Percentiles rank a stretch among this genome's conserved stretches.
Conservation (phyloP, 257 asterid species). For the Cordia subcordata region DNA sequence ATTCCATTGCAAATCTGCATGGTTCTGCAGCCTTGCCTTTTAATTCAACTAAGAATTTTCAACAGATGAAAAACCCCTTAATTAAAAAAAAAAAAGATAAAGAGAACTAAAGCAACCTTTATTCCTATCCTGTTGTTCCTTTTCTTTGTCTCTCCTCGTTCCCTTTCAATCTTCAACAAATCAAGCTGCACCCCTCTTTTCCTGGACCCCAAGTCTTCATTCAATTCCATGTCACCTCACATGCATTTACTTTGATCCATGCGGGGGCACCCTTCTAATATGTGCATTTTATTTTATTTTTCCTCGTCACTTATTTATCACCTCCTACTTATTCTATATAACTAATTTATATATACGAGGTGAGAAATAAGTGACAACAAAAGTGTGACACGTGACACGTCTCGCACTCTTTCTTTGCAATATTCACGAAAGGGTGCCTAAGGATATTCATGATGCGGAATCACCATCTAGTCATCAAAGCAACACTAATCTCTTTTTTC, state of each 20-base stretch:
- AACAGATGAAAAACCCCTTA: constrained; percentile 14
- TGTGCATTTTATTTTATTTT: background rate
- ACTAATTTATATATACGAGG: too few species aligned
- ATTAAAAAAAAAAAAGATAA: constrained; percentile 21
- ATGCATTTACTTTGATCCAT: constrained; percentile 16
- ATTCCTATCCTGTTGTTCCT: constrained; percentile 24
- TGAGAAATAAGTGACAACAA: too few species aligned
- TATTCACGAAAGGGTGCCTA: constrained; percentile 10
- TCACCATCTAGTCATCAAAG: constrained; percentile 43
- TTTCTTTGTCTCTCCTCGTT: constrained; percentile 22
- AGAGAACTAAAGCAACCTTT: constrained; percentile 20
- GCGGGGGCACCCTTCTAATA: constrained; percentile 1
- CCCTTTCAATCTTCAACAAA: constrained; percentile 16
- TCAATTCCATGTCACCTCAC: constrained; percentile 25
- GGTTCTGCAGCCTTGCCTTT: constrained; percentile 16
- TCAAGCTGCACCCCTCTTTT: constrained; percentile 10
- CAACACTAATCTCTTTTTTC: constrained; percentile 4
- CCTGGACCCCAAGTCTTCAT: constrained; percentile 20
- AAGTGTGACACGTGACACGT: background rate
- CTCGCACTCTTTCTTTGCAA: background rate
- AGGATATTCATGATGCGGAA: constrained; percentile 31
- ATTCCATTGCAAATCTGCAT: constrained; percentile 13
- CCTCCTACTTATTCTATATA: too few species aligned
- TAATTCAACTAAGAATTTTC: background rate
- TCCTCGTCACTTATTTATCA: too few species aligned